Base-by-base conservation (phyloP, 1,284 basidiomycete genomes). In the Marasmius tenuissimus region DNA sequence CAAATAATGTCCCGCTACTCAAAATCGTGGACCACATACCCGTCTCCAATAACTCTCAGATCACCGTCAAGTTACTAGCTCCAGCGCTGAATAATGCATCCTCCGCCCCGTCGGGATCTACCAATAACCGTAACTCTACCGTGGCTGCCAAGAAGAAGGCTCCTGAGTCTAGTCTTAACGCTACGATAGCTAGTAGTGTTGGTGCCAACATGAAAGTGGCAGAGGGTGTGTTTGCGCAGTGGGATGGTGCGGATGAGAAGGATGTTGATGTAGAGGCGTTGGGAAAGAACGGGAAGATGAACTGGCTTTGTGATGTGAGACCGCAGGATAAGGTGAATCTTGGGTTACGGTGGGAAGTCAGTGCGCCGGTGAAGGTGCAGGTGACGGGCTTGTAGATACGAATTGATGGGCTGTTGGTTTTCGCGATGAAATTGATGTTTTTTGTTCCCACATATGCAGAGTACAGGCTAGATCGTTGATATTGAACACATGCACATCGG, bases 21-120 rank as follows among this genome's bases (percentile, higher is more conserved):
- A 74, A 71, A 52, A 62, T 76, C 48, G 49, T 71, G 38, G 77
- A 78, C 49, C 71, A 73, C 47, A 68, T 76, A 35, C 77, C 75
- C 0, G 64, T 78, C 48, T 76, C 76, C 4, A 63, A 75, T 34
- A 72, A 75, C 53, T 66, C 70, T 0, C 65, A 67, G n/a, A 72
- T 75, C 49, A 63, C 62, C 0, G 72, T 75, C 8, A 74, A 71
- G 58, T 49, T 70, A 1, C 34, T 70, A 39, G 64, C 57, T 12
- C 72, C 72, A 0, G 49, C 67, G 3, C 59, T 73, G 22, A 57
- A 57, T 47, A 10, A 16, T 18, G 14, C 27, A 11, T 16, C 40
- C 37, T 42, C 35, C 3, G 35, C 61, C 9, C 56, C 42, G 6
- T 38, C 51, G 33, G 39, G 18, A 12, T 18, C 10, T n/a, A 37